Base-by-base conservation (phyloP, 129 eudicot species). In the Dittrichia graveolens region DNA sequence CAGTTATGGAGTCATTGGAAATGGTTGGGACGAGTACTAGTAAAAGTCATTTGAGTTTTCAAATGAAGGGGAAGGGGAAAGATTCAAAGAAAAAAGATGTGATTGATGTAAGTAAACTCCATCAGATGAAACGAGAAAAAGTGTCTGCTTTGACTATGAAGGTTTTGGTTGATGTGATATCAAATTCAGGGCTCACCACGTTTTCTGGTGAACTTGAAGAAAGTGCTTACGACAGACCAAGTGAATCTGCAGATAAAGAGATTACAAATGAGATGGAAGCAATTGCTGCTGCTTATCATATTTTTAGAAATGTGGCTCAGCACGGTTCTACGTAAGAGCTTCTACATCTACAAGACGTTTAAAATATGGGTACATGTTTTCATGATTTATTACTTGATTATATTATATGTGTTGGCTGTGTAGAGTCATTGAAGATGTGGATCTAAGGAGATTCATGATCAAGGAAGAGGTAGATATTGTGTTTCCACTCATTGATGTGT, bases 71-170 rank as follows among this genome's bases (percentile, higher is more conserved):
- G 72, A 80, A 69, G 31, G 81, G 86, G 69, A 81, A 80, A 41
- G 83, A 85, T 39, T 57, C 80, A 3, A 83, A 80, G 66, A 71
- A 83, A 13, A 85, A 82, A 38, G 85, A 82, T 57, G 95, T 83
- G 74, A 91, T 94, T 77, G 97, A 94, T 75, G 82, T 89, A 12
- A 75, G 80, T 53, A 90, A 90, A 75, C 91, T 94, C 62, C 88
- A 94, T 63, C 83, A 76, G 55, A 94, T 94, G 91, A 94, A 88
- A 71, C 87, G 79, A 72, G 98, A 84, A 49, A 94, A 94, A 56
- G 97, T 94, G 55, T 85, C 98, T 31, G 93, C 96, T 14, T 94
- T 89, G 95, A 94, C 98, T 48, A 90, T 94, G 96, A 85, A 86
- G 67, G 80, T 81, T 89, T 80, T 94, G 71, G 88, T 94, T 19